phyloP scores from a whole-genome alignment of 495 filamentous ascomycete species.

The Corynascus novoguineensis region DNA sequence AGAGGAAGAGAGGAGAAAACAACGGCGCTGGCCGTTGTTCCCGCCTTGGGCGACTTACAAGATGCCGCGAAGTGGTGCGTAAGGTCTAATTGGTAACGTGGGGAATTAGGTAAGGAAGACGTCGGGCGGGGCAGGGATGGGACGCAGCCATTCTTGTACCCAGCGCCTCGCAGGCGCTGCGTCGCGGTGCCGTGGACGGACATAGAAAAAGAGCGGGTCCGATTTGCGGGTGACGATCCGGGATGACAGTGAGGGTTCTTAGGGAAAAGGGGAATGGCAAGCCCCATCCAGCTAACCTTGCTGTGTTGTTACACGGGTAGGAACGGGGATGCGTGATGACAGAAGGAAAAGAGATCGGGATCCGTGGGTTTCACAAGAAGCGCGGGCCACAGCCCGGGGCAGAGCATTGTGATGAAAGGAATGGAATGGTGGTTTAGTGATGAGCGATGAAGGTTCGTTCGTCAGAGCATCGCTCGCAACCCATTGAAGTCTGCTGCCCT shows the following conservation, averaged over 20 bases:
- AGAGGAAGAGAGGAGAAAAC: neutral
- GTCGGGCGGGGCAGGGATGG: slow-evolving; percentile 18
- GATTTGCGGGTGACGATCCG: neutral
- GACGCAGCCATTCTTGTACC: slow-evolving; percentile 17
- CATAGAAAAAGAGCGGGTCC: slow-evolving; percentile 5
- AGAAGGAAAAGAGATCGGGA: neutral
- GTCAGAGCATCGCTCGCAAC: neutral
- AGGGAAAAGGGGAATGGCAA: neutral
- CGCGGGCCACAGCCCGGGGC: no score
- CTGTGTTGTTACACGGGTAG: no score
- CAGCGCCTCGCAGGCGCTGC: slow-evolving; percentile 5
- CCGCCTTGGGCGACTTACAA: slow-evolving; percentile 13
- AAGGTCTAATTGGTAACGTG: slow-evolving; percentile 7
- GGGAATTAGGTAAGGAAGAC: slow-evolving; percentile 22
- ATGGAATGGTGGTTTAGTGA: neutral
- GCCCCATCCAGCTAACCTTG: no score
- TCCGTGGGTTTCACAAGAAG: no score
- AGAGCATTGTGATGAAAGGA: neutral
- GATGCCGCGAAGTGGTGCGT: slow-evolving; percentile 9
- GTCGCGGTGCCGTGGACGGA: neutral
- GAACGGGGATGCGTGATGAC: neutral
- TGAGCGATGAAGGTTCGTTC: neutral
- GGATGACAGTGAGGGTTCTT: neutral
- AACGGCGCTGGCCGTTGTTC: slow-evolving; percentile 7
- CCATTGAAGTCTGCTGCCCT: neutral